Base-by-base conservation (phyloP, 352 stramenopile species). In the Phytophthora pisi region DNA sequence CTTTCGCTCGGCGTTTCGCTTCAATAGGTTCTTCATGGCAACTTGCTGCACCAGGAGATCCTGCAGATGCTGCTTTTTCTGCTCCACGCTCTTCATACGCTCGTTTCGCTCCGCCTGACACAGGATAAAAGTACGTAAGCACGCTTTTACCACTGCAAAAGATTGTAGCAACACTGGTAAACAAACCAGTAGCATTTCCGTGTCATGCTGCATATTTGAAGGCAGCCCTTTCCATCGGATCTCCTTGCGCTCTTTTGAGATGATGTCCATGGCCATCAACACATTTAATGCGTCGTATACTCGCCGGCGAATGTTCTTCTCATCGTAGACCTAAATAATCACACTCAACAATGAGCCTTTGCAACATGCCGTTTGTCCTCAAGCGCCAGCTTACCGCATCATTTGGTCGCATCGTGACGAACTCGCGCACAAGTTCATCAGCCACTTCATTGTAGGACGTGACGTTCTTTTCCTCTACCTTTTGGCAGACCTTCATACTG, bases 251-350 rank as follows among this genome's bases (percentile, higher is more conserved):
- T 99, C 95, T 75, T 99, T 99, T 28, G 86, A 94, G 57, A 99
- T 99, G 55, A 99, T 99, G 51, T 99, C 96, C 93, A 99, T 98
- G 11, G 97, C 97, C 93, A 98, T 98, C 24, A 99, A 77, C 15
- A 99, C 97, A 71, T 99, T 99, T 13, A 99, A 76, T 30, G 96
- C 96, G 66, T 99, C 97, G 62, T 99, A 99, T 6, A 99, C 96
- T 53, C 97, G 90, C 18, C 97, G 87, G 38, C 97, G 92, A 55
- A 99, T 98, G 68, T 99, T 99, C 64, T 97, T 97, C 59, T 97
- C 91, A 61, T 97, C 91, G 66, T 97, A 97, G n/a, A 89, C 82
- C 77, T 94, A 38, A 45, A 51, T 28, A 28, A n/a, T 63, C 11
- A 18, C 15, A 61, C 31, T 61, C 34, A 50, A 11, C 3, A 51